These are phyloP conservation scores for Exophiala aquamarina DNA, from an alignment of 2,329 filamentous ascomycete species.

Conservation along the genomic window DNA sequence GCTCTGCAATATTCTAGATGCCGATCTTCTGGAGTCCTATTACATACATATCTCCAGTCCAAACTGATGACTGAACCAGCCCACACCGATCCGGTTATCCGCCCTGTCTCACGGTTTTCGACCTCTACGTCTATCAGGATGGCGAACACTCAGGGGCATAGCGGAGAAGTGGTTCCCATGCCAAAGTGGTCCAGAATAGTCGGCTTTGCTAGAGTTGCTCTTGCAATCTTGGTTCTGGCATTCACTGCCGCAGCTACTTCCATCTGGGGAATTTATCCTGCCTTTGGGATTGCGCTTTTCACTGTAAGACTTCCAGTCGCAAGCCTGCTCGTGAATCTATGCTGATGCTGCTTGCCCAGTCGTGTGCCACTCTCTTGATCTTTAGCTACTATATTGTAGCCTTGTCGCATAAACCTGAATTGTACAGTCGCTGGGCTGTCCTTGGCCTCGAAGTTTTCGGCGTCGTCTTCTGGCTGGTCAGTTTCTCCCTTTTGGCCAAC, in stretches of 20 bases:
- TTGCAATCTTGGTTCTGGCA: conserved; percentile 20
- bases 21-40: too few relatives aligned
- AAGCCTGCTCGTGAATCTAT: conserved; percentile 7
- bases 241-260: conserved; percentile 20
- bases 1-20: too few relatives aligned
- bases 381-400: conserved; percentile 26
- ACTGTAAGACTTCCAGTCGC: conserved; percentile 20
- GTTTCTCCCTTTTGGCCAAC: conserved; percentile 16
- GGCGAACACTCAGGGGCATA: conserved; percentile 1
- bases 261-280: conserved; percentile 21
- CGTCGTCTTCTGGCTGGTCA: conserved; percentile 24
- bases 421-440: conserved; percentile 26
- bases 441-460: conserved; percentile 23
- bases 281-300: conserved; percentile 23
- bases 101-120: conserved; percentile 17
- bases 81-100: conserved; percentile 2
- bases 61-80: conserved; percentile 9
- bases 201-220: conserved; percentile 21
- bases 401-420: conserved; percentile 17
- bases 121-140: conserved; percentile 17
- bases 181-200: conserved; percentile 23
- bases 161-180: conserved; percentile 23
- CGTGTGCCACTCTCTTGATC: conserved; percentile 19
- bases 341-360: neutral
- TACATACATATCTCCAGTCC: too few relatives aligned